phyloP scores from a whole-genome alignment of 495 filamentous ascomycete genomes.

The Podospora fimiseda region DNA sequence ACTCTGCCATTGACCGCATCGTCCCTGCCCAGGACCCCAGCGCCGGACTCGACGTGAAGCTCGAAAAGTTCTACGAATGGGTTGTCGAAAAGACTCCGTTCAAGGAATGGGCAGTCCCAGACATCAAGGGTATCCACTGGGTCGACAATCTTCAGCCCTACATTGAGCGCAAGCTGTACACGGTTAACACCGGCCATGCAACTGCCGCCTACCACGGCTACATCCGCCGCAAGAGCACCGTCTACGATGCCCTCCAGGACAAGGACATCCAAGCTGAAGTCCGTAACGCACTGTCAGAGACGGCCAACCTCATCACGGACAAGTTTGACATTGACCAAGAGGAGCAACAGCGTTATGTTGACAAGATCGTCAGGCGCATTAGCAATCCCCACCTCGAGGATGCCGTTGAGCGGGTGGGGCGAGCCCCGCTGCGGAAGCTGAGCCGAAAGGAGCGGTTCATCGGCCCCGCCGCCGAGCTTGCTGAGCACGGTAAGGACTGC shows the following conservation, averaged over 20 bases:
- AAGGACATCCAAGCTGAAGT: slow-evolving; percentile 66
- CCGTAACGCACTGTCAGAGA: slow-evolving; percentile 69
- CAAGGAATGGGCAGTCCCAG: slow-evolving; percentile 43
- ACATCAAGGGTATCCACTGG: slow-evolving; percentile 84
- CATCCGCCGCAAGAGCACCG: slow-evolving; percentile 70
- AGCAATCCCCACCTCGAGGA: slow-evolving; percentile 93
- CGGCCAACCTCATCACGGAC: slow-evolving; percentile 70
- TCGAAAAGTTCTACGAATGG: slow-evolving; percentile 99
- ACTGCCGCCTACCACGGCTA: slow-evolving; percentile 96
- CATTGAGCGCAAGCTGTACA: slow-evolving; percentile 98
- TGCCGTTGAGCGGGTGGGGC: slow-evolving; percentile 88
- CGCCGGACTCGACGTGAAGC: slow-evolving; percentile 79
- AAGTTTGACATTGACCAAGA: slow-evolving; percentile 73
- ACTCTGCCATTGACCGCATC: slow-evolving; percentile 96
- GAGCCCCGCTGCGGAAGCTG: slow-evolving; percentile 88
- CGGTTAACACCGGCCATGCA: slow-evolving; percentile 96
- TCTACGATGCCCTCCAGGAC: slow-evolving; percentile 73
- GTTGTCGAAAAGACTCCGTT: slow-evolving; percentile 85
- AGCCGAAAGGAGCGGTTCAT: slow-evolving; percentile 91
- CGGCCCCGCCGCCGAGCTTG: slow-evolving; percentile 78
- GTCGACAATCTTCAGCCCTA: slow-evolving; percentile 87
- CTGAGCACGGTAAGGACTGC: slow-evolving; percentile 65
- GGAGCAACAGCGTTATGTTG: slow-evolving; percentile 83
- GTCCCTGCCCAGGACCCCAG: slow-evolving; percentile 79
- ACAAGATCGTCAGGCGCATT: slow-evolving; percentile 87